Evolutionary conservation across 2,329 filamentous ascomycete genomes (phyloP), one percentile per base, ranked within the genome.

Genomic region (Pyricularia pennisetigena): DNA sequence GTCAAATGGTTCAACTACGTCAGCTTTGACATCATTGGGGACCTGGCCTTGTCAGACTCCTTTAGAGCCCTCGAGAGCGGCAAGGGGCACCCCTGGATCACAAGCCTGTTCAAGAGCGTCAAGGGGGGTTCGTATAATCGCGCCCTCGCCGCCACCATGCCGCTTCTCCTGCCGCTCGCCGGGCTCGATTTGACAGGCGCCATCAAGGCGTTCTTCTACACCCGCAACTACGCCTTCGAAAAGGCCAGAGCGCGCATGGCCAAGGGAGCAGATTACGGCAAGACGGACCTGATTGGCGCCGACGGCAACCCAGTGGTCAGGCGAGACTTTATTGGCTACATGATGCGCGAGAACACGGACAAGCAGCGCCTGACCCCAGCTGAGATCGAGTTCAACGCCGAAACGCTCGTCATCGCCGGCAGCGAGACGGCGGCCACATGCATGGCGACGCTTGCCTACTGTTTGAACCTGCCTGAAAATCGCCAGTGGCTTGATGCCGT

Each of bases 1-100:
- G 71, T 70, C 30, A 41, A 65, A n/a, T 74, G 73, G 74, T 72
- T 73, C 67, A 73, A 75, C 64, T 76, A 67, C 23, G 54, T 59
- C 2, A 70, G 67, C 5, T 72, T 72, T 26, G 71, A 72, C 64
- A 61, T 67, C 16, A 61, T 61, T 28, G 65, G 65, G 14, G 65
- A 67, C 14, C 7, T 65, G 16, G 9, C 69, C 49, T 69, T 72
- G 7, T 68, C 68, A 8, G 71, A 70, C 57, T 69, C 69, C 1
- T 72, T 72, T 49, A 66, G 67, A 65, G 67, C 54, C 64, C 67
- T 72, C 20, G 67, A 71, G 7, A 57, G 30, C 9, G 49, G 67
- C 20, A 26, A 67, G 4, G 69, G 68, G 16, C 71, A 71, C 64
- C 69, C 69, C 9, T 72, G 71, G 71, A 68, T 72, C 49, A 54